These are phyloP conservation scores for Colletotrichum spinosum DNA, from an alignment of 2,329 filamentous ascomycete species.

Conservation along the genomic window DNA sequence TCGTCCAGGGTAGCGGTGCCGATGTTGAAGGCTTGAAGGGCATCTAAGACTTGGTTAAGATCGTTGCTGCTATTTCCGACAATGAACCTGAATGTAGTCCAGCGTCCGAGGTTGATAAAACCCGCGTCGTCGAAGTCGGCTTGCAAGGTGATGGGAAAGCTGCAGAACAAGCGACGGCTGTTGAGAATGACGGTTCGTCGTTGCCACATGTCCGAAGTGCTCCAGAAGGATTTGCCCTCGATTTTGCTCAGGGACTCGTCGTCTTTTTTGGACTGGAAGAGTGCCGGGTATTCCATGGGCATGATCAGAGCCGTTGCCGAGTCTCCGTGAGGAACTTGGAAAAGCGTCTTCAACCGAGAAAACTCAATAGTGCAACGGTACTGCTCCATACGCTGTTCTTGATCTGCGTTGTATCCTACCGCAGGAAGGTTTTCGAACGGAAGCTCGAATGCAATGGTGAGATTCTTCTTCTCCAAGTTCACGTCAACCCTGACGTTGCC, in stretches of 20 bases:
- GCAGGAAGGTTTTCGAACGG: not conserved
- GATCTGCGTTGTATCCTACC: not conserved
- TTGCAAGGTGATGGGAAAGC: constrained; percentile 53
- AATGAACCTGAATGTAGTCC: constrained; percentile 66
- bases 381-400: constrained; percentile 2
- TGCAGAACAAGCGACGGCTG: constrained; percentile 45
- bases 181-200: constrained; percentile 60
- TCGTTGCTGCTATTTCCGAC: constrained; percentile 46
- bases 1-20: constrained; percentile 53
- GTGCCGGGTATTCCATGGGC: constrained; percentile 23
- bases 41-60: constrained; percentile 59
- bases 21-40: constrained; percentile 81
- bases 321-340: constrained; percentile 46
- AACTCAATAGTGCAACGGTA: constrained; percentile 60
- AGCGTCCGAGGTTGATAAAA: constrained; percentile 66
- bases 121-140: constrained; percentile 47
- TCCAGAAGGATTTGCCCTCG: constrained; percentile 47
- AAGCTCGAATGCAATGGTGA: constrained; percentile 54
- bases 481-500: constrained; percentile 49
- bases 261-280: constrained; percentile 29
- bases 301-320: constrained; percentile 4
- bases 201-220: constrained; percentile 57
- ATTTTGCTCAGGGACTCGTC: constrained; percentile 38
- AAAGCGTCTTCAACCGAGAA: constrained; percentile 57
- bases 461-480: constrained; percentile 51